phyloP scores from a whole-genome alignment of 306 rosid genomes.

The Sesbania bispinosa region DNA sequence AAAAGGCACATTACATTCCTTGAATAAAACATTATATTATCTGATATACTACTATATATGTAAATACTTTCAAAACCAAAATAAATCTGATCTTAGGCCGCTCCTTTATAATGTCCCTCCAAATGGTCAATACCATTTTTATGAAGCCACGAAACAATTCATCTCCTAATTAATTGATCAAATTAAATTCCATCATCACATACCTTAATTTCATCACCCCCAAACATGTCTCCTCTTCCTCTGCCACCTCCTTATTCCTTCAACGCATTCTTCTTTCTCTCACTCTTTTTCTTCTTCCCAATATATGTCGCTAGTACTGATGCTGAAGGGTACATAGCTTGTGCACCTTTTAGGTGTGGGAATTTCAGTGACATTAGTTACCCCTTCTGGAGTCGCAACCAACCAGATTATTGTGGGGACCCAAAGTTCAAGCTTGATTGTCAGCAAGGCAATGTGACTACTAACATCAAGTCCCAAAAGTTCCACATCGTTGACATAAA shows the following conservation, averaged over 20 bases:
- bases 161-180: too few relatives aligned
- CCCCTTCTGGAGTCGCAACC: constrained; percentile 36
- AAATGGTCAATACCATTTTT: too few relatives aligned
- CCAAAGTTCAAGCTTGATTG: constrained; percentile 32
- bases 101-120: too few relatives aligned
- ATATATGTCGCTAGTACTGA: background rate
- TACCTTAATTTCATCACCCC: background rate
- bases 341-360: constrained; percentile 34
- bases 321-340: background rate
- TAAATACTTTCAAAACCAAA: too few relatives aligned
- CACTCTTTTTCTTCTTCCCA: constrained; percentile 2
- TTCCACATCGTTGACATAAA: constrained; percentile 19
- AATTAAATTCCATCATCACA: too few relatives aligned
- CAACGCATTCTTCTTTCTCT: constrained; percentile 9
- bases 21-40: too few relatives aligned
- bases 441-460: background rate
- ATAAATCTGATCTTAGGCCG: too few relatives aligned
- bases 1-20: too few relatives aligned
- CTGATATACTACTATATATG: too few relatives aligned
- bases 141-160: too few relatives aligned
- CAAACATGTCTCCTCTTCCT: background rate
- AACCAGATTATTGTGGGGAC: constrained; percentile 28
- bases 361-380: background rate
- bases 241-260: background rate
- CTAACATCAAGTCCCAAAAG: background rate